Conservation (phyloP, 176 grass and related monocot genomes). For the Hordeum vulgare region DNA sequence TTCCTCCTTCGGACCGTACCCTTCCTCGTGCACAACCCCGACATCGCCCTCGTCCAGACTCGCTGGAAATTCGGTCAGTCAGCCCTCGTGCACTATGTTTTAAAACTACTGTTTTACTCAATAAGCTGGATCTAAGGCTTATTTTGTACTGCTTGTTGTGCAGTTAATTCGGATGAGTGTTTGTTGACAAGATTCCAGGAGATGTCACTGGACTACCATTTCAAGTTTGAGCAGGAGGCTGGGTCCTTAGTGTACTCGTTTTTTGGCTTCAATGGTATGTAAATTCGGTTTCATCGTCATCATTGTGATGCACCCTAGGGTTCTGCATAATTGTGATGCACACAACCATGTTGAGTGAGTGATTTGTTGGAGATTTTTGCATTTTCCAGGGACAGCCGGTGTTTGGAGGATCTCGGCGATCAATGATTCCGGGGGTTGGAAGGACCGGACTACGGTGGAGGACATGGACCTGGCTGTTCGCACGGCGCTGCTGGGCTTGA, state of each 20-base stretch:
- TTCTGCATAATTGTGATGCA: no score
- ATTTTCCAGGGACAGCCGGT: slow-evolving; percentile 72
- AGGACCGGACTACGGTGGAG: slow-evolving; percentile 93
- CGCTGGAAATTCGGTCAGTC: slow-evolving; percentile 85
- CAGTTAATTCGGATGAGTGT: slow-evolving; percentile 85
- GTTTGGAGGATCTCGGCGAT: slow-evolving; percentile 89
- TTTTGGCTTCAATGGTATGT: slow-evolving; percentile 83
- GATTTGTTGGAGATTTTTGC: not conserved
- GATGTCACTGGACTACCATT: slow-evolving; percentile 97
- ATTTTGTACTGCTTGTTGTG: not conserved
- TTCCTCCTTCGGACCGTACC: slow-evolving; percentile 70
- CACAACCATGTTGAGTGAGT: not conserved
- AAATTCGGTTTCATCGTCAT: not conserved
- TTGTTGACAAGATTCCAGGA: slow-evolving; percentile 89
- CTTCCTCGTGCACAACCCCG: slow-evolving; percentile 76
- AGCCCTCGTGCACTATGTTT: no score
- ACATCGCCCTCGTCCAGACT: slow-evolving; percentile 77
- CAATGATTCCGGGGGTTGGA: slow-evolving; percentile 71
- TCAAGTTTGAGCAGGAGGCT: slow-evolving; percentile 91
- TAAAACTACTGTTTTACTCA: not conserved
- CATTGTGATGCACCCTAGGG: no score
- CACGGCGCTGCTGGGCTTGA: slow-evolving; percentile 64
- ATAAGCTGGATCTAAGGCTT: not conserved
- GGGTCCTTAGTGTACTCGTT: slow-evolving; percentile 68
- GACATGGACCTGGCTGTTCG: slow-evolving; percentile 96